phyloP scores from a whole-genome alignment of 495 filamentous ascomycete species.

The Astrothelium subdiscretum region DNA sequence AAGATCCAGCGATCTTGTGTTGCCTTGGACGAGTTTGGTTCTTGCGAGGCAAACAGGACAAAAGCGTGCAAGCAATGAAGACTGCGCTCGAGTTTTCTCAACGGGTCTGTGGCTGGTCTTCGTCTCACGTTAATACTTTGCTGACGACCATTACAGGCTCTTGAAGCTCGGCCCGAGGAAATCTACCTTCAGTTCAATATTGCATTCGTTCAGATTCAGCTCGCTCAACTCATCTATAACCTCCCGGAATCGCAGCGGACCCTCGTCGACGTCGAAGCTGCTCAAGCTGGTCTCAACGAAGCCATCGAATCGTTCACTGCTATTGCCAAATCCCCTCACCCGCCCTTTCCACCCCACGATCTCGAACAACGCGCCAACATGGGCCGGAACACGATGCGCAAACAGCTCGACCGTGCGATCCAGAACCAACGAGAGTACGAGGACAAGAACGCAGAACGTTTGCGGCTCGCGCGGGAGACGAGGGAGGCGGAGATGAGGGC shows the following conservation, averaged over 20 bases:
- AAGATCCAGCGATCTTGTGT: conserved; percentile 71
- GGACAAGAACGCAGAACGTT: conserved; percentile 75
- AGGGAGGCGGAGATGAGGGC: conserved; percentile 65
- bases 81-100: conserved; percentile 77
- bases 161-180: conserved; percentile 66
- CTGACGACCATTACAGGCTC: conserved; percentile 42
- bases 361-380: conserved; percentile 93
- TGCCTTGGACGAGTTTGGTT: conserved; percentile 94
- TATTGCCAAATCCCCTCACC: conserved; percentile 68
- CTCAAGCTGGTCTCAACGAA: conserved; percentile 72
- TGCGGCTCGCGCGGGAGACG: conserved; percentile 59
- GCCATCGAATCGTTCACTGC: conserved; percentile 74
- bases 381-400: conserved; percentile 85
- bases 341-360: conserved; percentile 81
- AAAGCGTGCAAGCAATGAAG: conserved; percentile 67
- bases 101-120: conserved; percentile 36
- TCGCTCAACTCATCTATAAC: conserved; percentile 67
- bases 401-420: conserved; percentile 74
- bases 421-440: conserved; percentile 85
- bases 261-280: conserved; percentile 64
- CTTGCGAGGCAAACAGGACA: conserved; percentile 71
- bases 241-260: conserved; percentile 65
- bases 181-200: conserved; percentile 94
- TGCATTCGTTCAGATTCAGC: conserved; percentile 89
- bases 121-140: not conserved